Evolutionary conservation across 2,329 filamentous ascomycete genomes (phyloP), one percentile per base, ranked within the genome.

Genomic region (Geosmithia putterillii): DNA sequence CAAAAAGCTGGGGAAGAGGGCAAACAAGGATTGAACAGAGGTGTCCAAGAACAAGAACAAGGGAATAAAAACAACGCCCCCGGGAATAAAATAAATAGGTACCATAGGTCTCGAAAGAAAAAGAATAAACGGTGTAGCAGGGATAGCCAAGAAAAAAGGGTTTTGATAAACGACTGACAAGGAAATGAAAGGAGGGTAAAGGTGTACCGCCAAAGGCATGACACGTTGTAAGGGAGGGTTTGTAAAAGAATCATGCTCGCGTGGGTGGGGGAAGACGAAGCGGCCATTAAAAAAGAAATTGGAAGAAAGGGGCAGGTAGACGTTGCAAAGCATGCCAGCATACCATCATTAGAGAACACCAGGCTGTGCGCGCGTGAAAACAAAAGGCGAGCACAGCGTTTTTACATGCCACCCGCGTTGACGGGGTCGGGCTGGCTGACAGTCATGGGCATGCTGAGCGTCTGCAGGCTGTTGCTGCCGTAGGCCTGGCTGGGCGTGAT

Each of bases 381-480:
- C 56, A n/a, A n/a, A n/a, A n/a, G n/a, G n/a, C n/a, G n/a, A n/a
- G n/a, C n/a, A n/a, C n/a, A n/a, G n/a, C n/a, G n/a, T n/a, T 2
- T 7, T 40, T 25, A 43, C 20, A 71, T 61, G 43, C 62, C 65
- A 32, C 64, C 62, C 2, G 66, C 63, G 48, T 67, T 65, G 49
- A 67, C 60, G 45, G 66, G 62, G 44, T 65, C 57, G 40, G 74
- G 71, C 43, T 74, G 70, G 62, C 73, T 78, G 51, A 79, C 74
- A 14, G 73, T 73, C 74, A 79, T 79, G 17, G 75, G 74, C 74
- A 79, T 77, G 62, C 74, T 76, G 43, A 79, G 65, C 38, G 73
- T 76, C 55, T 79, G 74, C 45, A 79, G 64, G 54, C 67, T 74
- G 19, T 38, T 39, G 42, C 22, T 41, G 64, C 76, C 77, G 61